A percentile compares a stretch with the other conserved stretches of the same genome.
Evolutionary conservation across 495 filamentous ascomycete species (phyloP).

Genomic region (Aspergillus diversus): DNA sequence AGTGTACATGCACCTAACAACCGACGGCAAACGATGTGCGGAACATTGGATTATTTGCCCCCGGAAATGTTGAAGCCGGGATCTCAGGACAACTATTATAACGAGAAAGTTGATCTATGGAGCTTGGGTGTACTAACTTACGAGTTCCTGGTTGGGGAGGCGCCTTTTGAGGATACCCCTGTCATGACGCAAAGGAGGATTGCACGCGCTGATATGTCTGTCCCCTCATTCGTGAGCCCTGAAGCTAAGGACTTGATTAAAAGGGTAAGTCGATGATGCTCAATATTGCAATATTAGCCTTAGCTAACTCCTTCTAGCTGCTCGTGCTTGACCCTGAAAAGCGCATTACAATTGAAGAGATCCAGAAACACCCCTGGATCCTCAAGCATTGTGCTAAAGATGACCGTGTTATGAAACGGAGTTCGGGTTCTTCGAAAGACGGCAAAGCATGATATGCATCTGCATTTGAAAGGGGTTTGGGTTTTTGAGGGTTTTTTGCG

Average conservation of each 20-base stretch:
- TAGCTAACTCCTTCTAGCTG: slow-evolving; percentile 56
- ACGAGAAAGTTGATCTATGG: slow-evolving; percentile 96
- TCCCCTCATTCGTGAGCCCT: slow-evolving; percentile 85
- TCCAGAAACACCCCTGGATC: slow-evolving; percentile 94
- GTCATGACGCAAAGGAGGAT: slow-evolving; percentile 95
- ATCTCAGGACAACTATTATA: slow-evolving; percentile 81
- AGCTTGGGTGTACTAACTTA: slow-evolving; percentile 93
- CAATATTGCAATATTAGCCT: neutral
- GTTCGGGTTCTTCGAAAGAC: slow-evolving; percentile 45
- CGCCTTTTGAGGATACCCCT: slow-evolving; percentile 94
- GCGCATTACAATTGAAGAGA: slow-evolving; percentile 85
- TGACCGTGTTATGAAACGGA: slow-evolving; percentile 60
- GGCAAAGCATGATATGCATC: slow-evolving; percentile 35
- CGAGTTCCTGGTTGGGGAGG: slow-evolving; percentile 94
- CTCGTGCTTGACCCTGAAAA: slow-evolving; percentile 94
- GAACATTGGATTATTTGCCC: slow-evolving; percentile 94
- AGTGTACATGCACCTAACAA: slow-evolving; percentile 97
- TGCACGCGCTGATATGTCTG: slow-evolving; percentile 85
- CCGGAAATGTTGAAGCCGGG: slow-evolving; percentile 94
- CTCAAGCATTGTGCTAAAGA: slow-evolving; percentile 91
- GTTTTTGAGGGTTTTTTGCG: slow-evolving; percentile 22
- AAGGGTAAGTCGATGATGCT: slow-evolving; percentile 58
- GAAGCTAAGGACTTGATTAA: slow-evolving; percentile 94
- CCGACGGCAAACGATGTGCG: slow-evolving; percentile 91
- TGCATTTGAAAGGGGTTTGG: slow-evolving; percentile 29